Base-by-base conservation (phyloP, 768 basidiomycete species). In the Termitomyces sp. region DNA sequence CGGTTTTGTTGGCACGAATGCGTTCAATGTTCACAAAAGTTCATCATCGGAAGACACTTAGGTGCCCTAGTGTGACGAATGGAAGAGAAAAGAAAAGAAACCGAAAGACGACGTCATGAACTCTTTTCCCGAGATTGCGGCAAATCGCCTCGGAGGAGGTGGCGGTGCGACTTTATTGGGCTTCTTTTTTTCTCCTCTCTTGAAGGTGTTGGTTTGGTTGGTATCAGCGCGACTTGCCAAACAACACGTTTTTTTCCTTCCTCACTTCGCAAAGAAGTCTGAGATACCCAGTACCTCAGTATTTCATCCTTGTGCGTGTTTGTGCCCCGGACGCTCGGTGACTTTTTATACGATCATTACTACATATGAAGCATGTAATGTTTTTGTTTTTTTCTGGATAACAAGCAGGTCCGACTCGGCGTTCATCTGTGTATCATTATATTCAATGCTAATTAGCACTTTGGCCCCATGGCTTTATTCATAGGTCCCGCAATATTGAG, bases 171-270 rank as follows among this genome's bases (percentile, higher is more conserved):
- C 27, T 20, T 44, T 6, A 4, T 15, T 12, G 33, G 8, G 3
- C 39, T 22, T 45, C 44, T 12, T 49, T 37, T 39, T 16, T 6
- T 41, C 39, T 4, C 27, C 39, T 4, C 27, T 27, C 27, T 4
- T 4, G 41, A 11, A 7, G 0, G n/a, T 42, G 3, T 42, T 11
- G 6, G 27, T 31, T 59, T 27, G 27, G 49, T 59, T 57, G 39
- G 34, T 27, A 18, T 39, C 22, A 20, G 34, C 12, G 13, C 6
- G 55, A 15, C 34, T 47, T 61, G 51, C 42, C 60, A 57, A 57
- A 61, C 24, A 61, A 57, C 51, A 50, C 44, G 54, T 52, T 15
- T 6, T 27, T 30, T 42, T 34, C 18, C n/a, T 33, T 30, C 53
- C 22, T 16, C 45, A 13, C 15, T 6, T 16, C 16, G 39, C 16